Conservation (phyloP, 2,329 filamentous ascomycete species). For the Fusarium tupiense region DNA sequence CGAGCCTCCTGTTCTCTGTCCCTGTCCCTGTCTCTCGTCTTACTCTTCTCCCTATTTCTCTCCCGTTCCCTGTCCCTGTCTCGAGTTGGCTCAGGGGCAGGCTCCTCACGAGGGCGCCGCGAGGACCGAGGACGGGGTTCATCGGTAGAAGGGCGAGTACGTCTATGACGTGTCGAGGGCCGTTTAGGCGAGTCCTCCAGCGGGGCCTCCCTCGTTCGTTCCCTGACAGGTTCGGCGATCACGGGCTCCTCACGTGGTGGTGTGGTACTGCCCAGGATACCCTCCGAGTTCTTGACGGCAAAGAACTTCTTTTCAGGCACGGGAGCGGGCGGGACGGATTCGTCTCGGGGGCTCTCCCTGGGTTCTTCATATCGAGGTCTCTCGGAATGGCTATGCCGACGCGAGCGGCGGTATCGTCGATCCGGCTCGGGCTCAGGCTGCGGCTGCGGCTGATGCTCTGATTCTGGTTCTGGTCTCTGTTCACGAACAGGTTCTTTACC, state of each 20-base stretch:
- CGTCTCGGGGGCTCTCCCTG: conserved; percentile 43
- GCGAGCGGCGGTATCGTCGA: conserved; percentile 52
- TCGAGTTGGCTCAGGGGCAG: conserved; percentile 23
- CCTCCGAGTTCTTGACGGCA: conserved; percentile 52
- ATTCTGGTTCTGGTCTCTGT: conserved; percentile 41
- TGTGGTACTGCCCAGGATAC: conserved; percentile 42
- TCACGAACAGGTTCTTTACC: conserved; percentile 44
- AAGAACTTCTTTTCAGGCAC: conserved; percentile 54
- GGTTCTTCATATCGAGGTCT: conserved; percentile 46
- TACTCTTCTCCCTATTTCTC: conserved; percentile 18
- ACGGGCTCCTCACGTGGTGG: conserved; percentile 39
- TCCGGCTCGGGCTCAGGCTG: conserved; percentile 29
- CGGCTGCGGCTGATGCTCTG: background rate
- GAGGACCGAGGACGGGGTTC: conserved; percentile 35
- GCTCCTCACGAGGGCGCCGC: conserved; percentile 35
- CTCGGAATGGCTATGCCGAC: conserved; percentile 53
- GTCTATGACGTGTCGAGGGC: conserved; percentile 33
- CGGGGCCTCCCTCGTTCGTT: conserved; percentile 37
- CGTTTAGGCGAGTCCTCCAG: conserved; percentile 47
- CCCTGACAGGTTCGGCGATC: conserved; percentile 31
- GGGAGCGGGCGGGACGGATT: conserved; percentile 29
- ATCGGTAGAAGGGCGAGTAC: conserved; percentile 30
- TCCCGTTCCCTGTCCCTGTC: conserved; percentile 21
- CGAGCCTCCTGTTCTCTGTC: conserved; percentile 12
- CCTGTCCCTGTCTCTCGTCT: conserved; percentile 9